Percentiles rank a stretch among this genome's conserved stretches.
Conservation (phyloP, 495 filamentous ascomycete genomes). For the Aspergillus biplanus region DNA sequence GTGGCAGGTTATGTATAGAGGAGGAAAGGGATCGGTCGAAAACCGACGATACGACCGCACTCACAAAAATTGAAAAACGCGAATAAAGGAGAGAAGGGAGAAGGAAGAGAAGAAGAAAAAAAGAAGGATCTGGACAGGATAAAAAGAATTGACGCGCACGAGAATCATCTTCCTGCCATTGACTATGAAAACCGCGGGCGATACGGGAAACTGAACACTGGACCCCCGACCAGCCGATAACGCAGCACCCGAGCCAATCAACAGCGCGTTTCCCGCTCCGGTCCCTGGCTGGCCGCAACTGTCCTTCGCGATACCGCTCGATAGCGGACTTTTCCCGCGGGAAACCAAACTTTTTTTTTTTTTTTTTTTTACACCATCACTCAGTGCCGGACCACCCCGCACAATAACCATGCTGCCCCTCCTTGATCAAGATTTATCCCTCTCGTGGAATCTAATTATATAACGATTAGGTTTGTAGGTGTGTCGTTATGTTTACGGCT, state of each 20-base stretch:
- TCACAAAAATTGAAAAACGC: constrained; percentile 7
- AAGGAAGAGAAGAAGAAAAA: constrained; percentile 27
- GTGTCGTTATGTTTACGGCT: not conserved
- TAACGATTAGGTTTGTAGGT: no score
- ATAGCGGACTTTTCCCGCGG: constrained; percentile 23
- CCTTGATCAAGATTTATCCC: not conserved
- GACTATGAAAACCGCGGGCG: constrained; percentile 25
- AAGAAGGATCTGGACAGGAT: not conserved
- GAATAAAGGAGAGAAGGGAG: constrained; percentile 31
- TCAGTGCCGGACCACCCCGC: no score
- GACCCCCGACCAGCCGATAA: constrained; percentile 19
- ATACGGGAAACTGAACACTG: constrained; percentile 24
- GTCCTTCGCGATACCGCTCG: constrained; percentile 11
- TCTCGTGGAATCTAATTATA: no score
- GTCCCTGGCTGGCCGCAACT: not conserved
- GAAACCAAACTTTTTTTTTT: constrained; percentile 13
- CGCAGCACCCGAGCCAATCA: constrained; percentile 21
- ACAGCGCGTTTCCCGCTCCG: not conserved
- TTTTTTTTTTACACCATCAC: not conserved
- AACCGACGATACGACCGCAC: constrained; percentile 6
- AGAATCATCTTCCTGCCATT: no score
- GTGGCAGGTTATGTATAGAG: not conserved
- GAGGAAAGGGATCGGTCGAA: constrained; percentile 8
- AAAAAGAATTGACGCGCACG: not conserved
- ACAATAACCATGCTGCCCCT: no score